phyloP scores from a whole-genome alignment of 2,329 filamentous ascomycete species.

The Ceratocystis cubensis region DNA sequence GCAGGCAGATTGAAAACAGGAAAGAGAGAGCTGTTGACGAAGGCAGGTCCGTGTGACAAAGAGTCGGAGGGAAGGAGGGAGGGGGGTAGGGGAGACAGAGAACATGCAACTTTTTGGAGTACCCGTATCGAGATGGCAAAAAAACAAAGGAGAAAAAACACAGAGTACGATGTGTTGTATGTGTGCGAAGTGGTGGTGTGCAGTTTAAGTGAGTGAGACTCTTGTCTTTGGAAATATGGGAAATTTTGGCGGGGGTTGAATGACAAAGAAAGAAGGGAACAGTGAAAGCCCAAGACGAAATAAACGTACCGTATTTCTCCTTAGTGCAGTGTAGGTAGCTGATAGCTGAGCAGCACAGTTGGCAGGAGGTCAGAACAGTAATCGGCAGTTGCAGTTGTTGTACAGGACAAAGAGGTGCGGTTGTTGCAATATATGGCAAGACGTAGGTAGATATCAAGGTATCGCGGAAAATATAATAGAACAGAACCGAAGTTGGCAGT shows the following conservation, averaged over 20 bases:
- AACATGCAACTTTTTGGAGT: neutral
- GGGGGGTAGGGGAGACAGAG: constrained; percentile 23
- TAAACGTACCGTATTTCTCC: neutral
- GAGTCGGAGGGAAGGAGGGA: constrained; percentile 23
- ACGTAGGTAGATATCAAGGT: neutral
- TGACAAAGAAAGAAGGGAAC: neutral
- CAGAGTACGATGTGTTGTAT: neutral
- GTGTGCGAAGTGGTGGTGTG: neutral
- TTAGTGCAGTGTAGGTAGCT: neutral
- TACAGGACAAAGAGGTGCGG: neutral
- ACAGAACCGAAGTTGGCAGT: neutral
- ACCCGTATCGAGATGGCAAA: neutral
- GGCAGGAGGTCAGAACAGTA: neutral
- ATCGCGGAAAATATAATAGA: neutral
- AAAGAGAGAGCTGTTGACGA: neutral
- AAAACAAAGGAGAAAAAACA: neutral
- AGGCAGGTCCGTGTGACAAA: constrained; percentile 22
- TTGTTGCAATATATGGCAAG: neutral
- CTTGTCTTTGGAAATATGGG: constrained; percentile 1
- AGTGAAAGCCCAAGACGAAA: neutral
- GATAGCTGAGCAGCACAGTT: neutral
- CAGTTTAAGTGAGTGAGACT: constrained; percentile 18
- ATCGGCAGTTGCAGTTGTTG: neutral
- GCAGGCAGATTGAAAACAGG: neutral
- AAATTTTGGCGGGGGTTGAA: neutral